Evolutionary conservation across 1,284 basidiomycete genomes (phyloP).

Genomic region (Sporisorium iseilematis-ciliati): DNA sequence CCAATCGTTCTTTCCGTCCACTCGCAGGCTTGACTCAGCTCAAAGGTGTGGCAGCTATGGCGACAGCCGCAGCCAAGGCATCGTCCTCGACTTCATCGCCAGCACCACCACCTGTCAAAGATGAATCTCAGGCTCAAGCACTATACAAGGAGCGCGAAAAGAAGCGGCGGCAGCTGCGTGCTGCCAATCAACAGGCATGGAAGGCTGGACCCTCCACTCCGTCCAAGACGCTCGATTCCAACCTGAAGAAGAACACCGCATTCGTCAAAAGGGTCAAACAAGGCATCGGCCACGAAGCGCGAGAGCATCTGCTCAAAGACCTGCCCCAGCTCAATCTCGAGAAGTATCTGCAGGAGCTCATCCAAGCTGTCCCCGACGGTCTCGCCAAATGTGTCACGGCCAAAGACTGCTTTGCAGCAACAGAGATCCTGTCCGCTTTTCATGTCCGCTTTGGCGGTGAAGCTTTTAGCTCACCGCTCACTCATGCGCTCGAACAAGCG

Average conservation of each 20-base stretch:
- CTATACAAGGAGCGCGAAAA: conserved; percentile 55
- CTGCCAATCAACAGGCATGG: conserved; percentile 53
- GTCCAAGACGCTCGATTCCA: conserved; percentile 56
- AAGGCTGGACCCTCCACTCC: conserved; percentile 32
- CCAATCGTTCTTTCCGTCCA: not conserved
- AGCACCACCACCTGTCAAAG: conserved; percentile 22
- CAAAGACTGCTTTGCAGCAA: conserved; percentile 87
- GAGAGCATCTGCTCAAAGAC: conserved; percentile 76
- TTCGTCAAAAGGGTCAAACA: conserved; percentile 66
- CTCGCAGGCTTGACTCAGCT: too few relatives aligned
- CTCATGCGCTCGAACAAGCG: conserved; percentile 77
- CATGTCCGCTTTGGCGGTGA: conserved; percentile 84
- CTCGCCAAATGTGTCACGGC: conserved; percentile 85
- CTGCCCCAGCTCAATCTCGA: conserved; percentile 87
- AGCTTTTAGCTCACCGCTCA: conserved; percentile 80
- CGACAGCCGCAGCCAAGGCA: not conserved
- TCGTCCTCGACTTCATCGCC: conserved; percentile 14
- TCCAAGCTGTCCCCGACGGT: conserved; percentile 87
- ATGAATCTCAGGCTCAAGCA: conserved; percentile 29
- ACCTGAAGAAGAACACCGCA: conserved; percentile 67
- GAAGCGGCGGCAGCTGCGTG: conserved; percentile 50
- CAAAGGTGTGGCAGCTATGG: not conserved
- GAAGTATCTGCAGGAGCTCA: conserved; percentile 96
- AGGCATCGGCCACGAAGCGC: conserved; percentile 55
- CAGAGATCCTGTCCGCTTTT: conserved; percentile 85